These are phyloP conservation scores for Pseudopithomyces chartarum DNA, from an alignment of 2,329 filamentous ascomycete genomes.

Conservation along the genomic window DNA sequence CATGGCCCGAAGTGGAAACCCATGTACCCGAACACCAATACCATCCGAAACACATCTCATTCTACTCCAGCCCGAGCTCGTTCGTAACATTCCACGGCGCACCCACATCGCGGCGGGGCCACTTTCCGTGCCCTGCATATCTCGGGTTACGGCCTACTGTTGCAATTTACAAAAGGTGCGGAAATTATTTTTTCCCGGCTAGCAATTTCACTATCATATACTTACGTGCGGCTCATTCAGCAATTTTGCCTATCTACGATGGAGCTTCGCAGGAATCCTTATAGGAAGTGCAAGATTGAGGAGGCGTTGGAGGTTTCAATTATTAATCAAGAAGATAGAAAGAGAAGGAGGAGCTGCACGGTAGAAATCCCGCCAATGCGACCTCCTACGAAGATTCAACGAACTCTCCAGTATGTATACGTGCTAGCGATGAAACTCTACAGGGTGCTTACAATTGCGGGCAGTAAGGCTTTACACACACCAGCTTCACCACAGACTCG, in stretches of 20 bases:
- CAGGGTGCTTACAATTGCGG: neutral
- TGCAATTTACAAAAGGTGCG: slow-evolving; percentile 31
- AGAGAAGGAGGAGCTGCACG: slow-evolving; percentile 3
- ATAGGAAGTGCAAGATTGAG: slow-evolving; percentile 31
- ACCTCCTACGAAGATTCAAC: neutral
- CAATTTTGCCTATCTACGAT: slow-evolving; percentile 31
- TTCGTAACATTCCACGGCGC: slow-evolving; percentile 24
- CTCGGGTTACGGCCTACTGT: slow-evolving; percentile 32
- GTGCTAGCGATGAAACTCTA: too few species aligned
- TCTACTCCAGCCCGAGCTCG: slow-evolving; percentile 21
- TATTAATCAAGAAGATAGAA: slow-evolving; percentile 5
- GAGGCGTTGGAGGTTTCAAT: slow-evolving; percentile 10
- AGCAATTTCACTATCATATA: slow-evolving; percentile 21
- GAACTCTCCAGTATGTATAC: neutral
- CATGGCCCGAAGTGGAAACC: slow-evolving; percentile 20
- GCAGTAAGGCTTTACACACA: neutral
- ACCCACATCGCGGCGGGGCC: slow-evolving; percentile 28
- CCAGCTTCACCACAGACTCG: neutral
- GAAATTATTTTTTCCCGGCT: slow-evolving; percentile 21
- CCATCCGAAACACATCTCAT: slow-evolving; percentile 8
- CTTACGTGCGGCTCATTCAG: slow-evolving; percentile 22
- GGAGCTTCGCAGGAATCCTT: slow-evolving; percentile 31
- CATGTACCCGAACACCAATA: slow-evolving; percentile 14
- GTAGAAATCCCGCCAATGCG: neutral
- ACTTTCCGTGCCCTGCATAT: slow-evolving; percentile 24